Evolutionary conservation across 1,284 basidiomycete genomes (phyloP).

Genomic region (Trichosporon inkin): DNA sequence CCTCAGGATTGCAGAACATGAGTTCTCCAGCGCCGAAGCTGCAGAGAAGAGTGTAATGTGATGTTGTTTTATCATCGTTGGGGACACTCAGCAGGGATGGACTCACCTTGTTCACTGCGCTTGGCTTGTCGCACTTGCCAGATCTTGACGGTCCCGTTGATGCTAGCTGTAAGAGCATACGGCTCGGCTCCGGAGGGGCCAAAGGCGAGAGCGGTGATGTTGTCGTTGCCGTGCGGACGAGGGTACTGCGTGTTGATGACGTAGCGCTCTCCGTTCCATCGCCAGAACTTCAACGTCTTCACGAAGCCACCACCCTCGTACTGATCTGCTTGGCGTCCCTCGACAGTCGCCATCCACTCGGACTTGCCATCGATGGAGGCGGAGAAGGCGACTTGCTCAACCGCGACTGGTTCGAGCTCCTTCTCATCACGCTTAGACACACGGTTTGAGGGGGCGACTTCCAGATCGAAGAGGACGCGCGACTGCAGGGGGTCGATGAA

Average conservation of each 20-base stretch:
- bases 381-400: slow-evolving; percentile 68
- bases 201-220: slow-evolving; percentile 68
- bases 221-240: slow-evolving; percentile 69
- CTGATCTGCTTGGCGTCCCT: slow-evolving; percentile 66
- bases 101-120: slow-evolving; percentile 46
- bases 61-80: slow-evolving; percentile 45
- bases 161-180: slow-evolving; percentile 49
- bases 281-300: slow-evolving; percentile 84
- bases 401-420: slow-evolving; percentile 68
- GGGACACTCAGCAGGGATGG: slow-evolving; percentile 8
- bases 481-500: slow-evolving; percentile 74
- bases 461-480: slow-evolving; percentile 75
- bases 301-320: slow-evolving; percentile 57
- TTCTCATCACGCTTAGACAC: slow-evolving; percentile 79
- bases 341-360: slow-evolving; percentile 93
- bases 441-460: slow-evolving; percentile 89
- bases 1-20: slow-evolving; percentile 52
- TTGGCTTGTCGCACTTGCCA: slow-evolving; percentile 50
- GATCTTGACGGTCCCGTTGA: slow-evolving; percentile 50
- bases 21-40: slow-evolving; percentile 41
- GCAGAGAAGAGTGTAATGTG: slow-evolving; percentile 46
- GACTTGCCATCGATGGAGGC: slow-evolving; percentile 47
- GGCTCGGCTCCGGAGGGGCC: slow-evolving; percentile 37
- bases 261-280: slow-evolving; percentile 54
- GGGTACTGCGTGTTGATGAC: slow-evolving; percentile 80